phyloP scores from a whole-genome alignment of 2,329 filamentous ascomycete genomes.

The Simplicillium sp. region DNA sequence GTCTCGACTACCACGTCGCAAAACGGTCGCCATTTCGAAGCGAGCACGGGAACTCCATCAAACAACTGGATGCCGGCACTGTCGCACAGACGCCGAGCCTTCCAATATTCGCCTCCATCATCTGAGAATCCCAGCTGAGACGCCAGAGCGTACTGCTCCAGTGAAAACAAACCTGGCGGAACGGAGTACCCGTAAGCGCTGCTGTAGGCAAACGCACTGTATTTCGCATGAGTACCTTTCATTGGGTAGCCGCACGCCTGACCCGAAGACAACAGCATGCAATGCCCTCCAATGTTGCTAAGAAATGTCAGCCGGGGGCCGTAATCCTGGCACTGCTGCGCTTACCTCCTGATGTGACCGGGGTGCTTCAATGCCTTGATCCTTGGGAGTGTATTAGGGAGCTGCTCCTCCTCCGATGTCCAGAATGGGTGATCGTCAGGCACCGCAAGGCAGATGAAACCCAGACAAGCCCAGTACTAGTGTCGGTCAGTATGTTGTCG shows the following conservation, averaged over 20 bases:
- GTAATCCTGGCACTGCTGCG: too few species aligned
- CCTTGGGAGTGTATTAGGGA: constrained; percentile 44
- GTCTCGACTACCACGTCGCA: constrained; percentile 57
- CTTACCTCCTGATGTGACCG: constrained; percentile 57
- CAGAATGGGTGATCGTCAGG: constrained; percentile 66
- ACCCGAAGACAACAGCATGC: constrained; percentile 65
- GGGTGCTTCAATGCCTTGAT: constrained; percentile 56
- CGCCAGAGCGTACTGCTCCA: constrained; percentile 69
- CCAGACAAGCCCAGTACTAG: constrained; percentile 70
- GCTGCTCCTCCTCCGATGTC: constrained; percentile 56
- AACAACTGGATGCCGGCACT: constrained; percentile 9
- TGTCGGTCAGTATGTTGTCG: constrained; percentile 11
- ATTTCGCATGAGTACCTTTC: constrained; percentile 74
- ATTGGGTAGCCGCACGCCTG: constrained; percentile 78
- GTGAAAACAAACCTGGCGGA: constrained; percentile 51
- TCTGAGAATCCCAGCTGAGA: constrained; percentile 69
- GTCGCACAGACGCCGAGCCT: constrained; percentile 62
- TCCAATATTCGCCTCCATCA: constrained; percentile 71
- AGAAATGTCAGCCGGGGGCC: neutral
- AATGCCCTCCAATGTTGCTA: constrained; percentile 61
- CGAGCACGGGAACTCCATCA: constrained; percentile 31
- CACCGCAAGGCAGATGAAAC: constrained; percentile 65
- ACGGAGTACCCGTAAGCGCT: constrained; percentile 46
- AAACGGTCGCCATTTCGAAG: constrained; percentile 64
- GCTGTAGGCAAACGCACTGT: constrained; percentile 70